Conservation (phyloP, 805 yeast genomes). For the Martiniozyma abietophila region DNA sequence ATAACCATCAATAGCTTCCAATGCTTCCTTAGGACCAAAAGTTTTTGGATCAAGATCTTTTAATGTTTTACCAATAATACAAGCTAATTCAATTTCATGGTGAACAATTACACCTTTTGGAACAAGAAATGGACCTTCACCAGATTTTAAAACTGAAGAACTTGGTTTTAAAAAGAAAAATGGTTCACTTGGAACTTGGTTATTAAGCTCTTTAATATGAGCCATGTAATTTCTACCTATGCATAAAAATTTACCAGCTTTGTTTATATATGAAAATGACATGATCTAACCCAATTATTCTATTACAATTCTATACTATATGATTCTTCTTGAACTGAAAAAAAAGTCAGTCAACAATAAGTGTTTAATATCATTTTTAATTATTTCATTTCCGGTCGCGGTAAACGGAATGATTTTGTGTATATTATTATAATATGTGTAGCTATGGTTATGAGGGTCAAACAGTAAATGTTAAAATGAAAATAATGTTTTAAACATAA, state of each 20-base stretch:
- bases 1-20: slow-evolving; percentile 76
- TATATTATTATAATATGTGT: too few relatives aligned
- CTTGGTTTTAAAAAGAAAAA: slow-evolving; percentile 90
- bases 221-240: slow-evolving; percentile 98
- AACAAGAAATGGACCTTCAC: slow-evolving; percentile 67
- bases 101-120: slow-evolving; percentile 78
- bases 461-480: too few relatives aligned
- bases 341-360: not conserved
- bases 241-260: slow-evolving; percentile 76
- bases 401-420: too few relatives aligned
- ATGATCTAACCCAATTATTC: too few relatives aligned
- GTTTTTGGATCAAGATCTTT: slow-evolving; percentile 47
- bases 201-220: slow-evolving; percentile 84
- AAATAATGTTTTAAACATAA: too few relatives aligned
- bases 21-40: slow-evolving; percentile 58
- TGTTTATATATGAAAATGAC: slow-evolving; percentile 44
- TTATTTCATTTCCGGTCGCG: too few relatives aligned
- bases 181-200: slow-evolving; percentile 73
- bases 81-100: slow-evolving; percentile 89
- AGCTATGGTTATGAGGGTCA: too few relatives aligned
- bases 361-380: too few relatives aligned
- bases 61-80: slow-evolving; percentile 56
- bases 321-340: too few relatives aligned
- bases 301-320: too few relatives aligned
- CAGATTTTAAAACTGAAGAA: slow-evolving; percentile 60